Conservation (phyloP, 805 yeast species). For the Yarrowia sp. region DNA sequence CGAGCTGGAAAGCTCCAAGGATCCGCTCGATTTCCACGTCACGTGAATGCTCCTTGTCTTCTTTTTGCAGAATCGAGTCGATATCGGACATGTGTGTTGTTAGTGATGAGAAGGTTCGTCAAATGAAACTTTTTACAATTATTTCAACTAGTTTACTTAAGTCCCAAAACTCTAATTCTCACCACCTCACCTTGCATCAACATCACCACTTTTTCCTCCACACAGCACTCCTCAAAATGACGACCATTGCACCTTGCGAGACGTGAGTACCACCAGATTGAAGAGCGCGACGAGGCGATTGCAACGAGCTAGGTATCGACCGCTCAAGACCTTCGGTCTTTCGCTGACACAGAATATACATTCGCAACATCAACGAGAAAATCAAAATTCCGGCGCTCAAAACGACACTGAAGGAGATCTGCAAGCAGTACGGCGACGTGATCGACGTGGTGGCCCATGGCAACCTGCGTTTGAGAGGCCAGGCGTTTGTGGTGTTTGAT, state of each 20-base stretch:
- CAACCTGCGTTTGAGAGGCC: slow-evolving; percentile 71
- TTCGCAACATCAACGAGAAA: slow-evolving; percentile 71
- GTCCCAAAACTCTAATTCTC: not conserved
- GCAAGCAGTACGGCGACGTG: slow-evolving; percentile 49
- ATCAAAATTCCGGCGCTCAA: slow-evolving; percentile 54
- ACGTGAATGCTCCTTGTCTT: slow-evolving; percentile 36
- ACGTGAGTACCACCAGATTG: not conserved
- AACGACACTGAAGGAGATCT: slow-evolving; percentile 44
- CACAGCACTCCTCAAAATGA: not conserved
- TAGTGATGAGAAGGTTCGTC: not conserved
- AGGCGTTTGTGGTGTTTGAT: slow-evolving; percentile 69
- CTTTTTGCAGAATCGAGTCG: slow-evolving; percentile 37
- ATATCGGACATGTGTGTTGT: slow-evolving; percentile 34
- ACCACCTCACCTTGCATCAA: not conserved
- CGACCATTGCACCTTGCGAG: slow-evolving; percentile 5
- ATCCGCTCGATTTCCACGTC: slow-evolving; percentile 59
- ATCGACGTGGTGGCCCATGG: slow-evolving; percentile 55
- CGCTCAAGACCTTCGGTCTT: too few species aligned
- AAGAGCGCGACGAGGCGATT: not conserved
- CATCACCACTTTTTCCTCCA: slow-evolving; percentile 9
- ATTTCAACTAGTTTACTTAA: too few species aligned
- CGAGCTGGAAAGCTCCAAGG: slow-evolving; percentile 48
- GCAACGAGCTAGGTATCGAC: not conserved
- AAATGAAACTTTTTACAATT: too few species aligned
- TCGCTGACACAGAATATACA: slow-evolving; percentile 44